These are phyloP conservation scores for Funneliformis geosporum DNA, from an alignment of 192 early-diverging fungal genomes.

Conservation along the genomic window DNA sequence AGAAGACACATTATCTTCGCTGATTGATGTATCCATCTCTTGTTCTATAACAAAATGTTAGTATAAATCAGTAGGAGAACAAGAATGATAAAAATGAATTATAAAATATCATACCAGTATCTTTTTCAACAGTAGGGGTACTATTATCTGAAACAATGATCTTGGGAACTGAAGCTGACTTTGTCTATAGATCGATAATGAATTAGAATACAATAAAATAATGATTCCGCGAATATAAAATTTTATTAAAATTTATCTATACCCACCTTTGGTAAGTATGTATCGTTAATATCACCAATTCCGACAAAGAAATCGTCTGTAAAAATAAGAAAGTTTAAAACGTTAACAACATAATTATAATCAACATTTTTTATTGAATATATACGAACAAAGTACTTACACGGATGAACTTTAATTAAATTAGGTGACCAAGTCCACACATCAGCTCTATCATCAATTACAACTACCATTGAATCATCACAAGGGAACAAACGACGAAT, in stretches of 20 bases:
- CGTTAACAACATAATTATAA: slow-evolving; percentile 1
- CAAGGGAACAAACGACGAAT: slow-evolving; percentile 88
- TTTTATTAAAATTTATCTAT: no score
- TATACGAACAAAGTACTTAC: slow-evolving; percentile 49
- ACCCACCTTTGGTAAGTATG: slow-evolving; percentile 50
- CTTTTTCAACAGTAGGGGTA: background rate
- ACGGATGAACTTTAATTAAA: slow-evolving; percentile 85
- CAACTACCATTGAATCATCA: slow-evolving; percentile 94
- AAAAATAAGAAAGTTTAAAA: slow-evolving; percentile 6
- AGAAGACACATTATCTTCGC: background rate
- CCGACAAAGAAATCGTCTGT: slow-evolving; percentile 91
- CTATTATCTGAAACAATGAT: background rate
- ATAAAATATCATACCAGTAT: background rate
- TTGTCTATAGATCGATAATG: no score
- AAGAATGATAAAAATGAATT: background rate
- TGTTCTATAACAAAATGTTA: background rate
- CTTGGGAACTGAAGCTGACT: background rate
- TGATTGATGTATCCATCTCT: background rate
- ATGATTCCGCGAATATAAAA: no score
- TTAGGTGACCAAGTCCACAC: slow-evolving; percentile 93
- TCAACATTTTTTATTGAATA: background rate
- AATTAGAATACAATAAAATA: background rate
- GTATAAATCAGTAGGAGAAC: background rate
- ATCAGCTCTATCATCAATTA: slow-evolving; percentile 94
- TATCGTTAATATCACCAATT: slow-evolving; percentile 95